Evolutionary conservation across 2,329 filamentous ascomycete genomes (phyloP).

Genomic region (Trichoderma lentiforme): DNA sequence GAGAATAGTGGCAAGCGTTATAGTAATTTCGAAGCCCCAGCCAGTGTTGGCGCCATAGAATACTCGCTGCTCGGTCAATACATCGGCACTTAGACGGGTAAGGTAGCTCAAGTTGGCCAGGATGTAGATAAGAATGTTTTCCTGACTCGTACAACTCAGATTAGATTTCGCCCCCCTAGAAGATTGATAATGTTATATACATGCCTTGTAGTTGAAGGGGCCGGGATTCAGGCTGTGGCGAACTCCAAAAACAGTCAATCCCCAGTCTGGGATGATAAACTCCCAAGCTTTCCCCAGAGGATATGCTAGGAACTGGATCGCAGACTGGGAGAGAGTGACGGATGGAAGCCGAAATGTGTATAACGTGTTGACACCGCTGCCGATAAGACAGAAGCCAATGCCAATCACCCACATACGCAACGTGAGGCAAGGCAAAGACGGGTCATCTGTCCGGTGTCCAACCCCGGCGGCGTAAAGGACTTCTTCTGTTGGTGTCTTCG

Average conservation of each 20-base stretch:
- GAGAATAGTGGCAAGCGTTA: conserved; percentile 48
- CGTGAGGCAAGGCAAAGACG: conserved; percentile 33
- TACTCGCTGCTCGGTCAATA: conserved; percentile 35
- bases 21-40: conserved; percentile 48
- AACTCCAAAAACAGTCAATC: conserved; percentile 25
- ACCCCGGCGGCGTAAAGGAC: conserved; percentile 32
- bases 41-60: conserved; percentile 43
- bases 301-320: conserved; percentile 42
- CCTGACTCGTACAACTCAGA: conserved; percentile 30
- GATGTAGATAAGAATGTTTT: conserved; percentile 54
- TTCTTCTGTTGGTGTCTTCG: conserved; percentile 23
- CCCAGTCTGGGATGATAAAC: conserved; percentile 31
- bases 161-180: neutral
- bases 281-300: conserved; percentile 41
- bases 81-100: conserved; percentile 34
- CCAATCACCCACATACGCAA: conserved; percentile 40
- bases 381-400: conserved; percentile 36
- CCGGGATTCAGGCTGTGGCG: conserved; percentile 39
- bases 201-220: conserved; percentile 34
- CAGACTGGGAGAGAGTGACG: conserved; percentile 33
- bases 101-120: conserved; percentile 53
- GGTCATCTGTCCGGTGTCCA: conserved; percentile 28
- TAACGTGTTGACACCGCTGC: conserved; percentile 39
- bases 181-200: conserved; percentile 34
- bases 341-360: conserved; percentile 38